Evolutionary conservation across 2,329 filamentous ascomycete genomes (phyloP), one percentile per base, ranked within the genome.

Genomic region (Fusarium nodosum): DNA sequence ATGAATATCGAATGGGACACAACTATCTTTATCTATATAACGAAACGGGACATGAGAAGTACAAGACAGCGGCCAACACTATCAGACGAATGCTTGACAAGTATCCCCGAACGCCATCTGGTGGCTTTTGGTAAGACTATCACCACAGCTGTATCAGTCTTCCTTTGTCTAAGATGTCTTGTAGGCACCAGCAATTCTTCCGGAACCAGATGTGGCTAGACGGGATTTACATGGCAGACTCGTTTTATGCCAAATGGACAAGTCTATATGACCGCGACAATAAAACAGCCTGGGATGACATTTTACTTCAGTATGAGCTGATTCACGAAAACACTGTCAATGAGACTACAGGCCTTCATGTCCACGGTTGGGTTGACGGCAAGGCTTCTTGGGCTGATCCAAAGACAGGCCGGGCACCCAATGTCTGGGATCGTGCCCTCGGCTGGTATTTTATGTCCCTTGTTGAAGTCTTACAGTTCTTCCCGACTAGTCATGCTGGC

Each of bases 131-230:
- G 84, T 68, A 15, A 50, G 64, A 3, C 0, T 9, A 11, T 4
- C 0, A 30, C 20, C 3, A 18, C 13, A 22, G 1, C 9, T 5
- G 2, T 5, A 28, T n/a, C 4, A 9, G 16, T 16, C 9, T 7
- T 2, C 6, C 7, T 3, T 2, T 4, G 7, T 33, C 16, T 50
- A 3, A 51, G 1, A 2, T 7, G 1, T 0, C 2, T 9, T 0
- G 0, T 5, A 68, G 65, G 65, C 68, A 74, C 4, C 74, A 78
- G 15, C 75, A 82, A 52, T 74, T 78, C 13, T 86, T 85, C 56
- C 78, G 76, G 4, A 79, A 85, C 56, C 83, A 87, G 71, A 87
- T 87, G 85, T 87, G 86, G 85, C 77, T 87, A 0, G 84, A 87
- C 68, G 86, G 86, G 0, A 83, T 84, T 10, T 85, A 79, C 64